Conservation (phyloP, 2,329 filamentous ascomycete genomes). For the Colletotrichum sojae region DNA sequence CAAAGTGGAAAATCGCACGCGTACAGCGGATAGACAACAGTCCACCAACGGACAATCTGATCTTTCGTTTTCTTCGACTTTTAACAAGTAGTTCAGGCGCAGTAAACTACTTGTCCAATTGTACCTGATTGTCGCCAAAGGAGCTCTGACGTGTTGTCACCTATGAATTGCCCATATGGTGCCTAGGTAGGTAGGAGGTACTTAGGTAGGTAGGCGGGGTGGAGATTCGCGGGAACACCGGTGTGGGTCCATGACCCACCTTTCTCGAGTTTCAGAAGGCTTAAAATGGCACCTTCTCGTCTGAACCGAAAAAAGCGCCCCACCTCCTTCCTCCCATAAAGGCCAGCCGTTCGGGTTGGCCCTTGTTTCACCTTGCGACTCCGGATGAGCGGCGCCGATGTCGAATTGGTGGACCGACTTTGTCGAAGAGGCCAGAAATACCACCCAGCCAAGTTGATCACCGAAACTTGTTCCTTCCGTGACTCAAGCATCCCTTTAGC, state of each 20-base stretch:
- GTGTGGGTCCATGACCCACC: neutral
- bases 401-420: conserved; percentile 17
- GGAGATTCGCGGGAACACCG: conserved; percentile 30
- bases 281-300: conserved; percentile 28
- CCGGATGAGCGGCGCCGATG: conserved; percentile 25
- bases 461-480: conserved; percentile 32
- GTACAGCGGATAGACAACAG: neutral
- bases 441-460: conserved; percentile 19
- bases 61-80: too few species aligned
- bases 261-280: conserved; percentile 34
- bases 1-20: neutral
- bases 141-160: neutral
- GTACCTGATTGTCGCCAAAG: neutral
- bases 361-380: conserved; percentile 38
- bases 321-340: too few species aligned
- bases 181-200: neutral
- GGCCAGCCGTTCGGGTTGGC: neutral
- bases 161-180: too few species aligned
- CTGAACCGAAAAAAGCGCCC: conserved; percentile 6
- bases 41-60: neutral
- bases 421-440: too few species aligned
- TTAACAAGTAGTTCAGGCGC: too few species aligned
- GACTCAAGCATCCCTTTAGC: too few species aligned
- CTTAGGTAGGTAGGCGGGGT: neutral
- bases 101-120: neutral